Conservation (phyloP, 257 asterid genomes). For the Solanum raphanifolium region DNA sequence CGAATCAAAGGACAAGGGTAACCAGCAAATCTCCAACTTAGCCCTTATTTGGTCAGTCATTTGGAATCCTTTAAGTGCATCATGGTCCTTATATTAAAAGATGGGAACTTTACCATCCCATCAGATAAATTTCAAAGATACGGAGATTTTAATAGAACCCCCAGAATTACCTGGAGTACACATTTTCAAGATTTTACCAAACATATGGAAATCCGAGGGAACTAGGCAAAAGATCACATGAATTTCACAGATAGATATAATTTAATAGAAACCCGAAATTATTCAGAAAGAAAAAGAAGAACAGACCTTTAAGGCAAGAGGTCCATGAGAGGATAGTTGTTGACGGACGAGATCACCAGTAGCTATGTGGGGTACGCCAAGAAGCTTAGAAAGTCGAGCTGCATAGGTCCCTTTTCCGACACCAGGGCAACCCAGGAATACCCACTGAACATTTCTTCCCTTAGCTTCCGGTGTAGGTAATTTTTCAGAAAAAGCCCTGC, state of each 20-base stretch:
- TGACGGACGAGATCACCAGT: slow-evolving; percentile 98
- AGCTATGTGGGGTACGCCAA: slow-evolving; percentile 85
- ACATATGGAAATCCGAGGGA: background rate
- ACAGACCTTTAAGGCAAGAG: slow-evolving; percentile 61
- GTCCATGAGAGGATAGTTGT: slow-evolving; percentile 55
- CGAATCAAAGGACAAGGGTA: background rate
- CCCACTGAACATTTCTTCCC: slow-evolving; percentile 85
- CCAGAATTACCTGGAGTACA: background rate
- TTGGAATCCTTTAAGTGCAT: background rate
- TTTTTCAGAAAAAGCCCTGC: slow-evolving; percentile 31
- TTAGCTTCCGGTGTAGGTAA: background rate
- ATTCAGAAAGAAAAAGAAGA: background rate
- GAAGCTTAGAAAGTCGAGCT: slow-evolving; percentile 59
- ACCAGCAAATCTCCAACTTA: background rate
- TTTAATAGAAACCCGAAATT: background rate
- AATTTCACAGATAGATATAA: background rate
- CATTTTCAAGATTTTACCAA: background rate
- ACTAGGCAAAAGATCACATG: background rate
- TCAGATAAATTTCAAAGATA: background rate
- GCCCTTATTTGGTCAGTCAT: background rate
- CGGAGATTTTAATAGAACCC: background rate
- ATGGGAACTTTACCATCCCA: background rate
- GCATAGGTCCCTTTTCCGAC: slow-evolving; percentile 98
- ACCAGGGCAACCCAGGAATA: slow-evolving; percentile 91
- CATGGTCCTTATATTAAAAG: background rate